Base-by-base conservation (phyloP, 2,329 filamentous ascomycete species). In the Chaetomium olivaceum region DNA sequence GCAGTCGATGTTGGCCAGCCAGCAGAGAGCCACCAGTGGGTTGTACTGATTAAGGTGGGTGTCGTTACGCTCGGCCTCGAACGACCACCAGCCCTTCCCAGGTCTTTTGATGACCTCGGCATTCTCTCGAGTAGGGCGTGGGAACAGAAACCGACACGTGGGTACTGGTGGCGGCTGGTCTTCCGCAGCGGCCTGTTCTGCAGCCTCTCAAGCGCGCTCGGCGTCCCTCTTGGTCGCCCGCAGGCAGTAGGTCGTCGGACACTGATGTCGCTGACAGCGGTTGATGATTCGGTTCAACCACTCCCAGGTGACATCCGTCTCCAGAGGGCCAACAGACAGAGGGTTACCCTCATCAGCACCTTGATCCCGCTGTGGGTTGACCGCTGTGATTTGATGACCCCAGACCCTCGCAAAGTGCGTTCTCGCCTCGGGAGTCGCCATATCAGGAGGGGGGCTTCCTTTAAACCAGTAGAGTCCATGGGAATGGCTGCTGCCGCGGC, bases 291-390 rank as follows among this genome's bases (percentile, higher is more conserved):
- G 1, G 46, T 61, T 61, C 48, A 61, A 11, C 58, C 46, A 61
- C 48, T 61, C 48, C 58, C 46, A 52, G 19, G 12, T 61, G 19
- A 52, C 46, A 2, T 25, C 29, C 27, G 58, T 54, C 58, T 50
- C 58, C 4, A 52, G 29, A 54, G 58, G 58, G 58, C 43, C 58
- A n/a, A n/a, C n/a, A n/a, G n/a, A n/a, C n/a, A n/a, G n/a, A n/a
- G n/a, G n/a, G n/a, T n/a, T n/a, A n/a, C 48, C 59, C 27, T 51
- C 48, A 19, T 61, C 58, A 12, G 58, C 58, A 39, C 46, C 46
- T 21, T 61, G 29, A 16, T 61, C 58, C 11, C 11, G 27, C n/a
- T n/a, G 51, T 14, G 51, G n/a, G 9, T 23, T 50, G n/a, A 50
- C 48, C 7, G 21, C 48, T 50, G 48, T 50, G 6, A 50, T 11